Evolutionary conservation across 768 basidiomycete species (phyloP), one percentile per base, ranked within the genome.

Genomic region (Boletus tomentosulus): DNA sequence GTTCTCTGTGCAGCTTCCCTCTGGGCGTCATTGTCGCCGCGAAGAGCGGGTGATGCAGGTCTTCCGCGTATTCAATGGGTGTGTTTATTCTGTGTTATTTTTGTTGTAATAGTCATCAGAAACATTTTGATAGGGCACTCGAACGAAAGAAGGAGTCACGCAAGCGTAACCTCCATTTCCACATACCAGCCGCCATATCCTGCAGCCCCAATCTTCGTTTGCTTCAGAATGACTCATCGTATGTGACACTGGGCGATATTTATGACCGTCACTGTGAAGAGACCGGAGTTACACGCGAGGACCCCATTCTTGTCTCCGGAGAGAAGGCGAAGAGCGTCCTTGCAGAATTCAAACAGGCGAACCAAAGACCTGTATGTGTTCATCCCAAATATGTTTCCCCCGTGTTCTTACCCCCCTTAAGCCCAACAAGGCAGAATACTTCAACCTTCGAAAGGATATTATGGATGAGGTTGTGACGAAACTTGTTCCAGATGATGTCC

Each of bases 11-110:
- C 97, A 99, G 67, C 76, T 90, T 46, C 94, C 95, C 10, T 84
- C 88, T 33, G 83, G 85, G 48, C 80, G 93, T 19, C 88, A 90
- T 60, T 87, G 85, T 61, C 86, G 97, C 25, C 81, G 97, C 31
- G 96, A 99, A 73, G 96, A 99, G 63, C 78, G 91, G 47, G 84
- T 96, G 42, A 87, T 89, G 70, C 93, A 98, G 63, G 73, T 97
- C 19, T 89, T 96, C 73, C 84, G 97, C n/a, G 90, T 88, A 51
- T 90, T 98, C 72, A 98, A 97, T 64, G 84, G 85, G 94, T 95
- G 57, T 39, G 82, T 66, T 12, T 19, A 33, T 15, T 16, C 15
- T 16, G 16, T 11, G 13, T 53, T 16, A 27, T 53, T 48, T 3
- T 48, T 13, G 31, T n/a, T 34, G 35, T 35, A 5, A 51, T 13